These are phyloP conservation scores for Fusarium subtropicale DNA, from an alignment of 2,329 filamentous ascomycete species.

Conservation along the genomic window DNA sequence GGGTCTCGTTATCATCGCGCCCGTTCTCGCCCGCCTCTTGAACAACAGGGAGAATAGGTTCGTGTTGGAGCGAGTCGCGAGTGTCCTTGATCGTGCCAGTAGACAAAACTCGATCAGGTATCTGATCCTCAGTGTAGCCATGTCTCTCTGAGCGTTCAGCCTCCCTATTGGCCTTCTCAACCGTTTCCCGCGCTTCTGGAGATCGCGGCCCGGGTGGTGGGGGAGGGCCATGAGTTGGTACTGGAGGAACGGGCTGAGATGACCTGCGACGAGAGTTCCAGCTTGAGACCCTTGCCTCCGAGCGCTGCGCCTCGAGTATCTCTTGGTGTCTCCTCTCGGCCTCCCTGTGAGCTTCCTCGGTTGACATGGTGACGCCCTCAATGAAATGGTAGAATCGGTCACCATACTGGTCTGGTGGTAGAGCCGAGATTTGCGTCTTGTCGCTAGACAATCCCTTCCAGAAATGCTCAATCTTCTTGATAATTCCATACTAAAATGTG, in stretches of 20 bases:
- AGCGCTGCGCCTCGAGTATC: constrained; percentile 57
- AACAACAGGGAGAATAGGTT: constrained; percentile 78
- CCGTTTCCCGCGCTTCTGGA: constrained; percentile 55
- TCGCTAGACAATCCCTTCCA: constrained; percentile 93
- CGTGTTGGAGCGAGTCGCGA: constrained; percentile 69
- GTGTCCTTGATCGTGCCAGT: constrained; percentile 55
- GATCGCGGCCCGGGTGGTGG: constrained; percentile 52
- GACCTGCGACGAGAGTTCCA: constrained; percentile 54
- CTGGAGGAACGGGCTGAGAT: constrained; percentile 55
- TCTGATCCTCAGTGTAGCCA: constrained; percentile 58
- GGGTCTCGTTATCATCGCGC: constrained; percentile 54
- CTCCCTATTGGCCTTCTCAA: constrained; percentile 56
- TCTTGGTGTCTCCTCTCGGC: constrained; percentile 69
- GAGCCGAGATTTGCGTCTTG: constrained; percentile 88
- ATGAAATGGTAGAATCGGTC: constrained; percentile 96
- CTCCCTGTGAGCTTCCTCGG: constrained; percentile 83
- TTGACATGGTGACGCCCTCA: constrained; percentile 87
- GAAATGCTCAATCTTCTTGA: constrained; percentile 96
- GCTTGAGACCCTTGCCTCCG: constrained; percentile 52
- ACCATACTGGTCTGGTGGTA: constrained; percentile 90
- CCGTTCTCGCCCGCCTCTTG: constrained; percentile 84
- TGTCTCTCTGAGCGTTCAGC: constrained; percentile 52
- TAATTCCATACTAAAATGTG: constrained; percentile 79
- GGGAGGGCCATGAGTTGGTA: constrained; percentile 61
- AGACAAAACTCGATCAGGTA: constrained; percentile 71